phyloP scores from a whole-genome alignment of 192 early-diverging fungal genomes.

The Jimgerdemannia lactiflua region DNA sequence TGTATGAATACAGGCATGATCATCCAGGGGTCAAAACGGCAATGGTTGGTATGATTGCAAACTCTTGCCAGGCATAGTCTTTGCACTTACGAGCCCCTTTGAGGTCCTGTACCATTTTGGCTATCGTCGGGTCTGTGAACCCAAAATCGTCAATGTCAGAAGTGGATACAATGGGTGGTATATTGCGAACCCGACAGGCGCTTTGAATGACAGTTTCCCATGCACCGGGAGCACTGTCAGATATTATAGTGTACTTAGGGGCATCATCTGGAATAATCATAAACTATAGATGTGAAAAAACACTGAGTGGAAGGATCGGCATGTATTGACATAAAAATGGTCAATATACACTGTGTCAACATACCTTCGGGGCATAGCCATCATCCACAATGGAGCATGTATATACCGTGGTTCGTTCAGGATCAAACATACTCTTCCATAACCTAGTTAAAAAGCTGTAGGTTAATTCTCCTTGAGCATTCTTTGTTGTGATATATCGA shows the following conservation, averaged over 20 bases:
- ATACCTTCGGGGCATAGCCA: no score
- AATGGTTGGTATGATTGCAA: conserved; percentile 55
- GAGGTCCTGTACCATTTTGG: conserved; percentile 88
- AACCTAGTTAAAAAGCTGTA: no score
- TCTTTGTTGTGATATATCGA: no score
- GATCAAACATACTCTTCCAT: conserved; percentile 54
- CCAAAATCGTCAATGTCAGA: conserved; percentile 94
- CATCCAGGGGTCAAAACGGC: no score
- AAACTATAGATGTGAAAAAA: conserved; percentile 81
- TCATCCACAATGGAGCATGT: conserved; percentile 78
- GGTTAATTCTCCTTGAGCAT: no score
- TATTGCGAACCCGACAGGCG: conserved; percentile 77
- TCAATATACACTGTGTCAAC: no score
- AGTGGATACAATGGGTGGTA: conserved; percentile 78
- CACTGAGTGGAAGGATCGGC: no score
- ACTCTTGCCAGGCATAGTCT: conserved; percentile 70
- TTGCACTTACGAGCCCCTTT: conserved; percentile 71
- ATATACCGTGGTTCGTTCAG: conserved; percentile 49
- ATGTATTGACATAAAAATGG: no score
- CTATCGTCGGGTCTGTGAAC: conserved; percentile 83
- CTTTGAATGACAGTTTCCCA: conserved; percentile 81
- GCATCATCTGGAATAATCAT: conserved; percentile 80
- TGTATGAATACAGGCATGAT: no score
- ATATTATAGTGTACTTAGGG: conserved; percentile 64
- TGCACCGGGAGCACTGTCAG: conserved; percentile 82